phyloP scores from a whole-genome alignment of 2,329 filamentous ascomycete genomes.

The Colletotrichum lindemuthianum region DNA sequence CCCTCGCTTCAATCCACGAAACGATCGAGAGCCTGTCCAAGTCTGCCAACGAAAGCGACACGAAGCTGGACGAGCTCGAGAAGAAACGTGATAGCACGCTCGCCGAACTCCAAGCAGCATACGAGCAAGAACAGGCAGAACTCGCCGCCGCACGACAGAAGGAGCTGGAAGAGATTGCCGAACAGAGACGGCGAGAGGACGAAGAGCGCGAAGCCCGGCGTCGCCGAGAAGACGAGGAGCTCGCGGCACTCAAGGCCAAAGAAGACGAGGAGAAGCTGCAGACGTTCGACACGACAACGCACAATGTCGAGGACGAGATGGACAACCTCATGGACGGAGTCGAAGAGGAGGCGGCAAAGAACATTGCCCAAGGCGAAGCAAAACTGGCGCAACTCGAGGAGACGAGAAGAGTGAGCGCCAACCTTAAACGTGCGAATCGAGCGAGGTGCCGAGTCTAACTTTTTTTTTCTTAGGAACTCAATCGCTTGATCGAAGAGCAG shows the following conservation, averaged over 20 bases:
- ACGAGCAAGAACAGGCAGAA: constrained; percentile 44
- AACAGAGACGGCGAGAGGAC: constrained; percentile 51
- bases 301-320: constrained; percentile 48
- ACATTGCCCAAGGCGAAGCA: constrained; percentile 45
- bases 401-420: constrained; percentile 41
- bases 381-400: constrained; percentile 47
- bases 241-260: constrained; percentile 39
- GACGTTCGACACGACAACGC: constrained; percentile 44
- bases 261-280: constrained; percentile 46
- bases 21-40: constrained; percentile 48
- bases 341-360: constrained; percentile 44
- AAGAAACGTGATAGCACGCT: constrained; percentile 48
- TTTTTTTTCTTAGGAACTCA: constrained; percentile 48
- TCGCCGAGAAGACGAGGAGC: constrained; percentile 49
- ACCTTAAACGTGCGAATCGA: background rate
- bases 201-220: constrained; percentile 51
- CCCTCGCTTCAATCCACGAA: constrained; percentile 50
- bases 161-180: constrained; percentile 46
- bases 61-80: constrained; percentile 52
- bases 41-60: constrained; percentile 43
- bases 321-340: constrained; percentile 47
- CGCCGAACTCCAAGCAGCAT: constrained; percentile 44
- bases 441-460: constrained; percentile 3
- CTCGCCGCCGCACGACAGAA: constrained; percentile 43
- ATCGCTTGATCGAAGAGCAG: constrained; percentile 54